phyloP scores from a whole-genome alignment of 257 asterid genomes.

The Penstemon newberryi region DNA sequence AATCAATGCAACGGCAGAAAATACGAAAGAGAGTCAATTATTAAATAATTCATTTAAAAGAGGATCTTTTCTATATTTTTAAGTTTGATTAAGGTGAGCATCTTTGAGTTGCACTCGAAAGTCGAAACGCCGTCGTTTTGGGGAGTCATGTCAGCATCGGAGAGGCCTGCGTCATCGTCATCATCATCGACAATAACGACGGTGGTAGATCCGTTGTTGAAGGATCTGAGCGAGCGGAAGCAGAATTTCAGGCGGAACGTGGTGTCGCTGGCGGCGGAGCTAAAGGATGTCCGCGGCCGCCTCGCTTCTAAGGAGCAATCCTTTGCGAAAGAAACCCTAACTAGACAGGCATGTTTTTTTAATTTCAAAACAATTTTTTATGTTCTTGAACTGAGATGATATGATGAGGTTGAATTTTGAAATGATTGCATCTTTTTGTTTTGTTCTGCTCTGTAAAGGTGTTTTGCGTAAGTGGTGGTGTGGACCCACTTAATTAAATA shows the following conservation, averaged over 20 bases:
- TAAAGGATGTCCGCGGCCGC: constrained; percentile 73
- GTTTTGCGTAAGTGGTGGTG: neutral
- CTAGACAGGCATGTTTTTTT: constrained; percentile 54
- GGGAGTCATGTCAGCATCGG: constrained; percentile 40
- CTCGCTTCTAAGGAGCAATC: constrained; percentile 64
- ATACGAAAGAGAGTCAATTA: neutral
- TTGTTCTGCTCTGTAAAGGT: constrained; percentile 1
- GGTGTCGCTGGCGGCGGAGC: constrained; percentile 82
- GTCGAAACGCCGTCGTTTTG: neutral
- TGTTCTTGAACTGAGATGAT: neutral
- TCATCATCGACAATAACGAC: neutral
- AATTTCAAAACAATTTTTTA: neutral
- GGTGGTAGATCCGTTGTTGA: constrained; percentile 75
- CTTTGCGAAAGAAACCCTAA: constrained; percentile 51
- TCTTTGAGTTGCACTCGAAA: neutral
- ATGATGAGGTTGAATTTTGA: neutral
- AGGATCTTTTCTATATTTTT: too few relatives aligned
- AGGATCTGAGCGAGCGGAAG: constrained; percentile 84
- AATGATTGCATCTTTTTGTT: constrained; percentile 29
- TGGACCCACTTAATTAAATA: constrained; percentile 27
- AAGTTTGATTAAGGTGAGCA: neutral
- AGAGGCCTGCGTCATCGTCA: constrained; percentile 32
- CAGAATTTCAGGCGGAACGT: constrained; percentile 85
- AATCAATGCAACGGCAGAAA: constrained; percentile 31
- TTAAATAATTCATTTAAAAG: neutral